Evolutionary conservation across 2,329 filamentous ascomycete species (phyloP).

Genomic region (Zymoseptoria crescenta): DNA sequence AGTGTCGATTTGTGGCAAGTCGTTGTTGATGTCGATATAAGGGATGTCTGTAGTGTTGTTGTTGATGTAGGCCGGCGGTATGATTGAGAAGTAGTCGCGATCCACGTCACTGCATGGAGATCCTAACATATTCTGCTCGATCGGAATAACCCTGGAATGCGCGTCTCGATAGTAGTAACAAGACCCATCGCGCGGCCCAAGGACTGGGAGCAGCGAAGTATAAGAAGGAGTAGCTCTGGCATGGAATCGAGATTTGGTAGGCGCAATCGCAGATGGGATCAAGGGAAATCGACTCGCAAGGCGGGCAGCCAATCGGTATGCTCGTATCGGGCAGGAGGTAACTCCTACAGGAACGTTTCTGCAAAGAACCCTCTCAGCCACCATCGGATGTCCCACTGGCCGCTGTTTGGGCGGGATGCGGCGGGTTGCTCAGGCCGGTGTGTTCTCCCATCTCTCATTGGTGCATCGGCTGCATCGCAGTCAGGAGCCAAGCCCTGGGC

Average conservation of each 20-base stretch:
- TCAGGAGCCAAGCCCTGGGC: neutral
- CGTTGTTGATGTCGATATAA: neutral
- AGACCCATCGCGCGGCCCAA: neutral
- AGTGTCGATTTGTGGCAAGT: conserved; percentile 5
- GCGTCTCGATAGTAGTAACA: neutral
- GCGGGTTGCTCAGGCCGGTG: neutral
- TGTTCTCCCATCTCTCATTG: neutral
- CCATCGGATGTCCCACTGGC: neutral
- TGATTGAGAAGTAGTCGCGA: conserved; percentile 15
- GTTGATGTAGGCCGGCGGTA: conserved; percentile 8
- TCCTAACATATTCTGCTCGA: conserved; percentile 1
- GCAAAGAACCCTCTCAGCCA: neutral
- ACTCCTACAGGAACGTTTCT: neutral
- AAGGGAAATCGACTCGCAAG: neutral
- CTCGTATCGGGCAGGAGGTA: neutral
- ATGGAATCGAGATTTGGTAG: neutral
- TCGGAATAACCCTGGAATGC: neutral
- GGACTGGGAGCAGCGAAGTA: neutral
- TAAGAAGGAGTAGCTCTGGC: neutral
- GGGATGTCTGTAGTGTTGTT: conserved; percentile 4
- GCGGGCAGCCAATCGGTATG: neutral
- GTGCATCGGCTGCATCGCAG: neutral
- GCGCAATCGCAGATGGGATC: neutral
- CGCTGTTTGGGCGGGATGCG: neutral
- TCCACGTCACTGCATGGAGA: conserved; percentile 1